Base-by-base conservation (phyloP, 345 rosid genomes). In the Eucalyptus cloeziana region DNA sequence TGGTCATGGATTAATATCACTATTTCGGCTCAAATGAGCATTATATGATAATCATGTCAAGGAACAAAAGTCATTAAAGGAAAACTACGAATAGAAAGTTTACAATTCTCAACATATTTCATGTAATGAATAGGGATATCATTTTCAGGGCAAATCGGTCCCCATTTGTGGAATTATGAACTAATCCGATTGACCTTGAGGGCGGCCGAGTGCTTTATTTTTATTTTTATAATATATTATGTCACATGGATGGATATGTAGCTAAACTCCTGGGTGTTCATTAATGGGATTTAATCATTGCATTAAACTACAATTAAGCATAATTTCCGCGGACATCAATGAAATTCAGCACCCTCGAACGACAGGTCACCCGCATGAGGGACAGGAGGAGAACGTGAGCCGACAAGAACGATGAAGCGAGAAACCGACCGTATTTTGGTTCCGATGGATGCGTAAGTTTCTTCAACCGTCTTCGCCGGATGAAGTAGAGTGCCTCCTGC, bases 71-170 rank as follows among this genome's bases (percentile, higher is more conserved):
- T 62, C 2, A 30, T 7, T 14, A n/a, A 13, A 62, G 33, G 15
- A 62, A 62, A 7, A 13, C 17, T 14, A 14, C 19, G 2, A 62
- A 30, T 13, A n/a, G 9, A 7, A 62, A 62, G 37, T 62, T 62
- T 25, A 30, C 17, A 30, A 62, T 62, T 62, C 30, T 62, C 37
- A 62, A 2, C 17, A 30, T n/a, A 62, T 30, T 13, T 62, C 33
- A 6, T 6, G 5, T 30, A 30, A 62, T 62, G 4, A 62, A 3
- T 60, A 27, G 31, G 19, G 21, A 2, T 16, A 64, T 64, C 40
- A 4, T 64, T 31, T 31, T 31, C 0, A 31, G 6, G 22, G 3
- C 2, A 31, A 1, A 31, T 67, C 4, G 0, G 2, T 16, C 14
- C 3, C 5, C 3, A 2, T 64, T 30, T n/a, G 3, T 67, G 4